These are phyloP conservation scores for Lactarius hatsudake DNA, from an alignment of 768 basidiomycete species.

Conservation along the genomic window DNA sequence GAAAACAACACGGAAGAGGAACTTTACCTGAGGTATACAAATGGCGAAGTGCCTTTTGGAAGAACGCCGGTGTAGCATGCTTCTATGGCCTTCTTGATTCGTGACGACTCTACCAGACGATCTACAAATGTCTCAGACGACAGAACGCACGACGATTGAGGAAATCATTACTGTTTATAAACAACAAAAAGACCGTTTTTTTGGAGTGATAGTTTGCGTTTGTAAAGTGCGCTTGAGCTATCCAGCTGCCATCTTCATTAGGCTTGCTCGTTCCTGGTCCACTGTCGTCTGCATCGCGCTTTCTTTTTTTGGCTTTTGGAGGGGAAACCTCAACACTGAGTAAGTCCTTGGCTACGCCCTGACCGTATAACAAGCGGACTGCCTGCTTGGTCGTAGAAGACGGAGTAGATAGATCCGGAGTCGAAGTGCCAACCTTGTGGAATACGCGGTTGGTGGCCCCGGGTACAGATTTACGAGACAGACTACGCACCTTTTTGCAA, in stretches of 20 bases:
- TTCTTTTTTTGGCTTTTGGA: constrained; percentile 30
- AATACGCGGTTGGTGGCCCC: not conserved
- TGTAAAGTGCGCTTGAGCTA: constrained; percentile 72
- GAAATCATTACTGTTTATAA: constrained; percentile 81
- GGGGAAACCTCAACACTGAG: constrained; percentile 37
- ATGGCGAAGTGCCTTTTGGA: constrained; percentile 87
- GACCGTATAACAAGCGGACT: constrained; percentile 80
- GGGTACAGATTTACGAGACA: not conserved
- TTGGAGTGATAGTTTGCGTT: constrained; percentile 89
- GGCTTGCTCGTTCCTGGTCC: constrained; percentile 34
- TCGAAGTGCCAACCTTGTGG: constrained; percentile 60
- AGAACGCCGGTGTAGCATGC: constrained; percentile 79
- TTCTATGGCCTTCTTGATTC: constrained; percentile 87
- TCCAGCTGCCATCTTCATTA: constrained; percentile 48
- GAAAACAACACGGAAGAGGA: not conserved
- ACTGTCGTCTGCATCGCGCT: constrained; percentile 32
- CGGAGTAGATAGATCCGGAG: constrained; percentile 82
- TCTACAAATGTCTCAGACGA: constrained; percentile 46
- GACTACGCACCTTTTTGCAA: constrained; percentile 76
- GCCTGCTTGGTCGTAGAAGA: constrained; percentile 63
- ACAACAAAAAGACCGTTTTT: constrained; percentile 79
- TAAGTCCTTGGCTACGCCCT: constrained; percentile 76
- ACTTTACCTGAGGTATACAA: constrained; percentile 88
- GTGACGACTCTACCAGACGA: constrained; percentile 83
- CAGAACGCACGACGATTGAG: not conserved